A percentile compares a stretch with the other conserved stretches of the same genome.
phyloP scores from a whole-genome alignment of 768 basidiomycete species.

The Leccinum arenicola region DNA sequence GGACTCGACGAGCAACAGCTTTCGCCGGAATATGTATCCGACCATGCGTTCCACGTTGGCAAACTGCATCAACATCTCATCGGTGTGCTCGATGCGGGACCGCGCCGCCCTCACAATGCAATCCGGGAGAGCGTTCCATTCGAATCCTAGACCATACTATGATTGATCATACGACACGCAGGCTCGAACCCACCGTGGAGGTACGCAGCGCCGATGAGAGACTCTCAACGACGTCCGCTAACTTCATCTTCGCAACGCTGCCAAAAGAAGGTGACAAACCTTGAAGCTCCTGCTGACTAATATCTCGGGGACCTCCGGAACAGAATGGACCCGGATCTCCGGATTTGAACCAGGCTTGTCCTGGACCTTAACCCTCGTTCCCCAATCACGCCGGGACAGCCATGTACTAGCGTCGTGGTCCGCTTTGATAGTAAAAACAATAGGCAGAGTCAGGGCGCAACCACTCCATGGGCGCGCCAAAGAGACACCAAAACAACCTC shows the following conservation, averaged over 20 bases:
- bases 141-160: slow-evolving; percentile 55
- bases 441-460: too few species aligned
- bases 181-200: slow-evolving; percentile 62
- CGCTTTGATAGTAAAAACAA: too few species aligned
- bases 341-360: too few species aligned
- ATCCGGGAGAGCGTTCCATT: slow-evolving; percentile 48
- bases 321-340: too few species aligned
- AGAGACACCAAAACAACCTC: too few species aligned
- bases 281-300: too few species aligned
- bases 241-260: slow-evolving; percentile 60
- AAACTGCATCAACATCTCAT: slow-evolving; percentile 49
- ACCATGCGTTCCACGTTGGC: slow-evolving; percentile 60
- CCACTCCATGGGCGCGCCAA: too few species aligned
- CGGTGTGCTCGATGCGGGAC: slow-evolving; percentile 25
- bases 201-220: slow-evolving; percentile 77
- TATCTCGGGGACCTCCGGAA: too few species aligned
- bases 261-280: too few species aligned
- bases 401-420: too few species aligned
- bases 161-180: slow-evolving; percentile 52
- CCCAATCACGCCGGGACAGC: too few species aligned
- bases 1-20: slow-evolving; percentile 66
- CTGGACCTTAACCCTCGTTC: too few species aligned
- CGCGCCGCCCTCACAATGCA: slow-evolving; percentile 39
- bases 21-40: slow-evolving; percentile 61
- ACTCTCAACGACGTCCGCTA: slow-evolving; percentile 89